These are phyloP conservation scores for Actinomortierella wolfii DNA, from an alignment of 371 early-diverging fungal species.

Conservation along the genomic window DNA sequence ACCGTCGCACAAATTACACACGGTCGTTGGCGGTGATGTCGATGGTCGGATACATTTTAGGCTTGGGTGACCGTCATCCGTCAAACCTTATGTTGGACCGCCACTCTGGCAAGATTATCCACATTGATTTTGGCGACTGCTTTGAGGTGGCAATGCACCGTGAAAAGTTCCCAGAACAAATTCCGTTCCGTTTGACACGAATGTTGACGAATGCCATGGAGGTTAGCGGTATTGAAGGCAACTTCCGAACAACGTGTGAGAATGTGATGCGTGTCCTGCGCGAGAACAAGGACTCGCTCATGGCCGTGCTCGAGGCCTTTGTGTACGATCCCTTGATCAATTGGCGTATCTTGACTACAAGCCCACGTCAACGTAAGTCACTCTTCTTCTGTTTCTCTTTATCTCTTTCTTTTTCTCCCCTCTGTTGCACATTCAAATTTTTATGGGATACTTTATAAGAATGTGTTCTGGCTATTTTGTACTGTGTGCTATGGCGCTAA, in stretches of 20 bases:
- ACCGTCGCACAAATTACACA: constrained; percentile 95
- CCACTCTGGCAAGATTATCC: constrained; percentile 94
- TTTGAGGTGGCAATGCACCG: constrained; percentile 98
- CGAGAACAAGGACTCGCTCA: constrained; percentile 94
- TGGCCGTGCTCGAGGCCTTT: constrained; percentile 98
- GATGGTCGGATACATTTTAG: constrained; percentile 98
- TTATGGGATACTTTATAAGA: neutral
- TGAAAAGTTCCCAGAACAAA: constrained; percentile 96
- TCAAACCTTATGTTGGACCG: constrained; percentile 97
- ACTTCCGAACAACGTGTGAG: constrained; percentile 94
- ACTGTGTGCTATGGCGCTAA: no score
- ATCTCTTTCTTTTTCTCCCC: neutral
- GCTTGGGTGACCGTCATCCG: constrained; percentile 98
- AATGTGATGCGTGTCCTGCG: constrained; percentile 96
- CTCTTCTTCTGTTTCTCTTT: neutral
- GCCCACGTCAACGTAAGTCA: constrained; percentile 48
- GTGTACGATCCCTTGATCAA: constrained; percentile 98
- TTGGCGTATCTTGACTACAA: constrained; percentile 71
- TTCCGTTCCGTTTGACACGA: constrained; percentile 98
- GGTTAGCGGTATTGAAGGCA: constrained; percentile 94
- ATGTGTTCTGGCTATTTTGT: neutral
- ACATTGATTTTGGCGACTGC: constrained; percentile 99
- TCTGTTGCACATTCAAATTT: no score
- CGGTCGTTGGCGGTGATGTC: constrained; percentile 97
- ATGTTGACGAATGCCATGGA: constrained; percentile 99